These are phyloP conservation scores for Xylaria palmicola DNA, from an alignment of 495 filamentous ascomycete genomes.

Conservation along the genomic window DNA sequence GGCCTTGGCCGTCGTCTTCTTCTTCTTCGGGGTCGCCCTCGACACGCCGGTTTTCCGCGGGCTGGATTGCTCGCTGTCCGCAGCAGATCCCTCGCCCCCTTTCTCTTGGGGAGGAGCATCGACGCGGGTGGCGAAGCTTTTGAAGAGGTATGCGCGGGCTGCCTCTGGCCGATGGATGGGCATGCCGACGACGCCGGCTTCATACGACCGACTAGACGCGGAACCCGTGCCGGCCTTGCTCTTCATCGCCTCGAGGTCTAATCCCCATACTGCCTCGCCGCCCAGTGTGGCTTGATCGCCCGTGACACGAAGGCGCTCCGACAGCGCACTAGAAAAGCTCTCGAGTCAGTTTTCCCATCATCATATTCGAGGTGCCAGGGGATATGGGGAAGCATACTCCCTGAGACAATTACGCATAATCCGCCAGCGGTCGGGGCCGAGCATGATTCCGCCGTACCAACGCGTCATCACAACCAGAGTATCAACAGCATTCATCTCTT, in stretches of 20 bases:
- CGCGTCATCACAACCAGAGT: constrained; percentile 85
- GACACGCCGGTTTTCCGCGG: background rate
- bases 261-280: constrained; percentile 67
- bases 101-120: constrained; percentile 4
- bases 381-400: background rate
- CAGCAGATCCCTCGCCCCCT: background rate
- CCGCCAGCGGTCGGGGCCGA: constrained; percentile 77
- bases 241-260: constrained; percentile 70
- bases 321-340: constrained; percentile 36
- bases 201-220: constrained; percentile 26
- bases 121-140: constrained; percentile 51
- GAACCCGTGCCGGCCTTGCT: constrained; percentile 28
- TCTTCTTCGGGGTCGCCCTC: constrained; percentile 35
- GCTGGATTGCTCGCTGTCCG: constrained; percentile 1
- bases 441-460: constrained; percentile 87
- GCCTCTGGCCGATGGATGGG: constrained; percentile 68
- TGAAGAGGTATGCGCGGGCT: constrained; percentile 59
- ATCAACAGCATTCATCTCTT: constrained; percentile 75
- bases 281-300: constrained; percentile 39
- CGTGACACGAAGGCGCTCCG: constrained; percentile 43
- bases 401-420: constrained; percentile 51
- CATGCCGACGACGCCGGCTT: constrained; percentile 44
- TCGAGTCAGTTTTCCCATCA: background rate
- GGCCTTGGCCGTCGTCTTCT: constrained; percentile 46
- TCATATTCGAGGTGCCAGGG: background rate